Percentiles rank a stretch among this genome's conserved stretches.
Evolutionary conservation across 2,329 filamentous ascomycete genomes (phyloP).

Genomic region (Trichoderma sp.): DNA sequence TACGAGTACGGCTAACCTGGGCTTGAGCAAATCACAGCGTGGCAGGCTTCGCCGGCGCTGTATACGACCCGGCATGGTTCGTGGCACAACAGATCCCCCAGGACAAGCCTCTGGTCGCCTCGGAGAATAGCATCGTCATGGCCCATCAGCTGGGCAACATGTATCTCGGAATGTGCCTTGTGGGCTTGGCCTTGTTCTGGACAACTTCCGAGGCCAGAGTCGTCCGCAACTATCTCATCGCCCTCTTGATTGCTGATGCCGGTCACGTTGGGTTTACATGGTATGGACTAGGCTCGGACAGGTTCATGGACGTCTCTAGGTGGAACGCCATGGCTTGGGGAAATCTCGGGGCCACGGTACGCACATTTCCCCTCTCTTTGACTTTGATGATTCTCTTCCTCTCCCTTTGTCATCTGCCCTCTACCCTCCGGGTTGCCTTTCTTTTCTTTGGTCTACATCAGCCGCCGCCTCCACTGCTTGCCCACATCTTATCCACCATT

Average conservation of each 20-base stretch:
- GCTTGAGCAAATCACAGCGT: slow-evolving; percentile 44
- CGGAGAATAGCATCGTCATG: slow-evolving; percentile 53
- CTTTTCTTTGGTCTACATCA: not conserved
- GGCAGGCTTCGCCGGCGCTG: slow-evolving; percentile 55
- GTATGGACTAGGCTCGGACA: slow-evolving; percentile 57
- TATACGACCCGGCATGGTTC: slow-evolving; percentile 60
- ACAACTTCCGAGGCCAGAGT: slow-evolving; percentile 64
- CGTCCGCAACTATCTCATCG: slow-evolving; percentile 64
- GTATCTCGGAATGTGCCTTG: slow-evolving; percentile 63
- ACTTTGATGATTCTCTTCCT: not conserved
- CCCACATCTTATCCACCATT: not conserved
- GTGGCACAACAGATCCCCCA: slow-evolving; percentile 58
- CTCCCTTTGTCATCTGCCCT: not conserved
- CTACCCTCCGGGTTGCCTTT: not conserved
- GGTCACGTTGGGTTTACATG: slow-evolving; percentile 63
- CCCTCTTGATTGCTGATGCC: slow-evolving; percentile 64
- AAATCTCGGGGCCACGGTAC: slow-evolving; percentile 64
- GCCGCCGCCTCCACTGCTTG: not conserved
- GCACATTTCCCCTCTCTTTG: slow-evolving; percentile 25
- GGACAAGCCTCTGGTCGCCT: slow-evolving; percentile 35
- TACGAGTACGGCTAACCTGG: slow-evolving; percentile 4
- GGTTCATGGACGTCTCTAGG: slow-evolving; percentile 48
- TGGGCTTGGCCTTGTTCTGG: slow-evolving; percentile 63
- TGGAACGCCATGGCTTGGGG: slow-evolving; percentile 76
- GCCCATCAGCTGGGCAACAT: slow-evolving; percentile 68